Conservation (phyloP, 164 flowering plant genomes). For the Vitis rupestris region DNA sequence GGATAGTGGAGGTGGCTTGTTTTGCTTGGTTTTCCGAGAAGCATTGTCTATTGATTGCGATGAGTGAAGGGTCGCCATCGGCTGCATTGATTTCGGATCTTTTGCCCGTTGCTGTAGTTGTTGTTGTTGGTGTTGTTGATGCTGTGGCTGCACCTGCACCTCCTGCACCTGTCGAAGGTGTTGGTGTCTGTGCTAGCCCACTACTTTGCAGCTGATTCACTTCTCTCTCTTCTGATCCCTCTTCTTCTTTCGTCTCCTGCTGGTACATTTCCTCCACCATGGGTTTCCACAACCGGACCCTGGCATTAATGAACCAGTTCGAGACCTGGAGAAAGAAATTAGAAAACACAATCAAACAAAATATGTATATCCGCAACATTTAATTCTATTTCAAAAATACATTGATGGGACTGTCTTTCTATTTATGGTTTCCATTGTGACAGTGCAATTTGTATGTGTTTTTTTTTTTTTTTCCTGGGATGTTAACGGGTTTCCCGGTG, state of each 20-base stretch:
- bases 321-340: slow-evolving; percentile 49
- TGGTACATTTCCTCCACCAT: slow-evolving; percentile 96
- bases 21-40: slow-evolving; percentile 45
- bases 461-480: too few relatives aligned
- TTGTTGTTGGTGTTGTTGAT: slow-evolving; percentile 18
- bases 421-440: too few relatives aligned
- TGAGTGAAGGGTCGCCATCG: slow-evolving; percentile 67
- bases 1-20: slow-evolving; percentile 6
- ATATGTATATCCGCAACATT: too few relatives aligned
- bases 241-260: slow-evolving; percentile 65
- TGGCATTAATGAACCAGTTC: slow-evolving; percentile 95
- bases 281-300: slow-evolving; percentile 96
- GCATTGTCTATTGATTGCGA: slow-evolving; percentile 51
- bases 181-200: slow-evolving; percentile 48
- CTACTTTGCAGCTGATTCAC: slow-evolving; percentile 19
- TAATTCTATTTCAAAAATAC: too few relatives aligned
- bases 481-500: too few relatives aligned
- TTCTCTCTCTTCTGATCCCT: slow-evolving; percentile 27
- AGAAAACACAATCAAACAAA: too few relatives aligned
- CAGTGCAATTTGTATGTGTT: too few relatives aligned
- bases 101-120: slow-evolving; percentile 31
- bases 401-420: too few relatives aligned
- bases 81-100: slow-evolving; percentile 35
- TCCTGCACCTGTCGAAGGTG: slow-evolving; percentile 12
- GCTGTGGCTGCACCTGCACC: slow-evolving; percentile 23